phyloP scores from a whole-genome alignment of 2,329 filamentous ascomycete genomes.

The Mycosphaerella arachidis region DNA sequence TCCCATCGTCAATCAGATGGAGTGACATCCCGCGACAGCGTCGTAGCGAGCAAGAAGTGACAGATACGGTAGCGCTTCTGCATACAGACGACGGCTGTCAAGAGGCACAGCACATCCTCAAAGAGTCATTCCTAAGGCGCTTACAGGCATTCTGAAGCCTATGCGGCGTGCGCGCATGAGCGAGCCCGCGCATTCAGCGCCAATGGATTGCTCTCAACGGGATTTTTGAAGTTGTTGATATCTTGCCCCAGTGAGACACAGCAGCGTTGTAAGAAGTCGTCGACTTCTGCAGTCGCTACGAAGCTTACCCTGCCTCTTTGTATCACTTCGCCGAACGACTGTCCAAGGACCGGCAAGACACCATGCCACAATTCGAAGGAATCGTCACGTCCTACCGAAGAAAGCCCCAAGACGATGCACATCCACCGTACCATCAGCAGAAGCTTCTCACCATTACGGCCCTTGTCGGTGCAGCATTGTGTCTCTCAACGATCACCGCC shows the following conservation, averaged over 20 bases:
- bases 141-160: background rate
- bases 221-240: background rate
- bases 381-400: background rate
- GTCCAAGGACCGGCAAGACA: background rate
- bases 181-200: background rate
- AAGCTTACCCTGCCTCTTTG: background rate
- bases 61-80: background rate
- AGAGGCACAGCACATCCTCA: background rate
- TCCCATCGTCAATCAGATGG: background rate
- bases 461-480: constrained; percentile 6
- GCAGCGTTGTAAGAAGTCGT: background rate
- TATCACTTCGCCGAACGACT: background rate
- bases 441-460: constrained; percentile 9
- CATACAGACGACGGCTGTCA: background rate
- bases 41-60: background rate
- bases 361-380: background rate
- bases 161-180: background rate
- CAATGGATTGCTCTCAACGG: background rate
- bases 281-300: background rate
- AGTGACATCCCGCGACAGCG: background rate
- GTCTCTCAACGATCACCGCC: background rate
- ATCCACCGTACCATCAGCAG: constrained; percentile 11
- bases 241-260: background rate
- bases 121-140: background rate
- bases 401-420: constrained; percentile 5